A percentile compares a stretch with the other conserved stretches of the same genome.
These are phyloP conservation scores for Leccinum fallax DNA, from an alignment of 1,284 basidiomycete genomes.

Conservation along the genomic window DNA sequence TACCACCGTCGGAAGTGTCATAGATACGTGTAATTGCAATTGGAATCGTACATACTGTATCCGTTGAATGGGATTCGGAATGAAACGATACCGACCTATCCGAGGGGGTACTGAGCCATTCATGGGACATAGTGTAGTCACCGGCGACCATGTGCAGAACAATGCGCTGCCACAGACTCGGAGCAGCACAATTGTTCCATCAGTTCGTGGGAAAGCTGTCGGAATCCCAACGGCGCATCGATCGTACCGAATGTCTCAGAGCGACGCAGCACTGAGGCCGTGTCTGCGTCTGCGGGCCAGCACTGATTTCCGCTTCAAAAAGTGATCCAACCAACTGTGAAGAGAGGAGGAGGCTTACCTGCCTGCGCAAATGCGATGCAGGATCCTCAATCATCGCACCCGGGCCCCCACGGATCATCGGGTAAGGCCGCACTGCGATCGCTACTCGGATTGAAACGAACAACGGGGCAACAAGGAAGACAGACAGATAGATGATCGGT, in stretches of 20 bases:
- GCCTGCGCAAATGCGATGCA: constrained; percentile 4
- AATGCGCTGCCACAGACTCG: not conserved
- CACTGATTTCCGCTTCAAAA: not conserved
- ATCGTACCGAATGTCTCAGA: not conserved
- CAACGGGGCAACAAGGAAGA: not conserved
- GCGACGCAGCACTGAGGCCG: constrained; percentile 13
- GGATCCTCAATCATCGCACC: not conserved
- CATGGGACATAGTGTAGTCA: not conserved
- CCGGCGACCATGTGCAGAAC: not conserved
- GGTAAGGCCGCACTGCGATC: not conserved
- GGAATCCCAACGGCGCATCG: not conserved
- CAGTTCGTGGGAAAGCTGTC: not conserved
- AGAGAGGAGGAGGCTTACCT: not conserved
- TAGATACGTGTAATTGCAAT: not conserved
- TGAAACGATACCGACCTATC: not conserved
- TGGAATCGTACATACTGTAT: not conserved
- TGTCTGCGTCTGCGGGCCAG: constrained; percentile 3
- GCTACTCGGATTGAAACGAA: not conserved
- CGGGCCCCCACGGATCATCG: not conserved
- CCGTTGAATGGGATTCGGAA: not conserved
- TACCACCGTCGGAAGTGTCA: not conserved
- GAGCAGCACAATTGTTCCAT: not conserved
- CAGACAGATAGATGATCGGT: not conserved
- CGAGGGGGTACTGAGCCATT: not conserved
- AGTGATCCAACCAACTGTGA: not conserved